Conservation (phyloP, 768 basidiomycete genomes). For the Pisolithus albus region DNA sequence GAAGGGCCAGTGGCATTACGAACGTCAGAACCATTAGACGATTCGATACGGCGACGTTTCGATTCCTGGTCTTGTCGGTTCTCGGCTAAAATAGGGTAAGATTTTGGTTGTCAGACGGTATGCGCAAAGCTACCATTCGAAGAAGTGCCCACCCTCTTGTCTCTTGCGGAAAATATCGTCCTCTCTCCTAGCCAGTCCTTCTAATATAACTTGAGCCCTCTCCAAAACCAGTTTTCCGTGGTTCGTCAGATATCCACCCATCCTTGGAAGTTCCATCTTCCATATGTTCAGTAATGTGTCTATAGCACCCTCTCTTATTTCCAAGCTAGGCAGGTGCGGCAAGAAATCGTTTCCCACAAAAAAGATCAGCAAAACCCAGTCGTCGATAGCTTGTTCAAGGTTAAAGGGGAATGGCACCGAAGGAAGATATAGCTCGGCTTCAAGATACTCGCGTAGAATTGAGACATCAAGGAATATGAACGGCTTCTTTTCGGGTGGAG, state of each 20-base stretch:
- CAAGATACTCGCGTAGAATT: conserved; percentile 93
- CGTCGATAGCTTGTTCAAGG: conserved; percentile 95
- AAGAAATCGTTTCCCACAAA: conserved; percentile 99
- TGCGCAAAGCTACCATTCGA: conserved; percentile 1
- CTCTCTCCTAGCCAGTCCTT: conserved; percentile 89
- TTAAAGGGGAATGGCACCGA: conserved; percentile 77
- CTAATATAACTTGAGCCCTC: conserved; percentile 89
- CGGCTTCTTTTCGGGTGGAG: conserved; percentile 68
- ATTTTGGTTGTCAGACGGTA: conserved; percentile 5
- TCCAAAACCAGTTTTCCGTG: conserved; percentile 83
- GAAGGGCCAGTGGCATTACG: conserved; percentile 26
- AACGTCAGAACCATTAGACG: conserved; percentile 33
- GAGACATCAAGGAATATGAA: conserved; percentile 99
- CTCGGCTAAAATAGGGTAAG: conserved; percentile 53
- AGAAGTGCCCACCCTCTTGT: conserved; percentile 71
- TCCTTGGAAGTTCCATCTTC: conserved; percentile 86
- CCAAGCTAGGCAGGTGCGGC: conserved; percentile 94
- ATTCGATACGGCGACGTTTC: conserved; percentile 75
- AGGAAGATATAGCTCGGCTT: conserved; percentile 88
- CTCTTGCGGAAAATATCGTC: conserved; percentile 92
- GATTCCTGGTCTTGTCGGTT: conserved; percentile 88
- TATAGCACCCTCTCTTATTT: conserved; percentile 98
- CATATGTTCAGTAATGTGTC: conserved; percentile 95
- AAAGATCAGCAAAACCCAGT: conserved; percentile 99
- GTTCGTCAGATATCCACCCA: conserved; percentile 97